phyloP scores from a whole-genome alignment of 1,139 yeast genomes.

The Saccharomyces uvarum region DNA sequence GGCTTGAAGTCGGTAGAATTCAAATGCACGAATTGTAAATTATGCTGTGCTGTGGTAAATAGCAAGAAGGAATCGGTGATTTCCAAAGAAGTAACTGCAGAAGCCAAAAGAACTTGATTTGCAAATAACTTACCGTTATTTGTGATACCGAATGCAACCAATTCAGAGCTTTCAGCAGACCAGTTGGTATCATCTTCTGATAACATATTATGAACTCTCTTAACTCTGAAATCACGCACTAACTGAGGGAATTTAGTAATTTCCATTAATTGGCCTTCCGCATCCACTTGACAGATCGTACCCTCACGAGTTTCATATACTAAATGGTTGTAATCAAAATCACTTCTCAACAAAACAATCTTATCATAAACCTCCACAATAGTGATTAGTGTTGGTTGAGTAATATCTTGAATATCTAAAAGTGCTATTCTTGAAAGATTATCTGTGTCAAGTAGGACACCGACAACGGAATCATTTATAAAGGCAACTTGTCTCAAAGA shows the following conservation, averaged over 20 bases:
- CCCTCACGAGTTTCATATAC: slow-evolving; percentile 63
- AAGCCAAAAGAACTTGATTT: slow-evolving; percentile 52
- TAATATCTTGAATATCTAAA: slow-evolving; percentile 39
- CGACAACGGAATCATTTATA: slow-evolving; percentile 43
- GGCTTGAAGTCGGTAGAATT: slow-evolving; percentile 36
- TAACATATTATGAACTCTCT: slow-evolving; percentile 28
- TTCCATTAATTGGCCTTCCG: slow-evolving; percentile 30
- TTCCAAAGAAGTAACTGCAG: slow-evolving; percentile 76
- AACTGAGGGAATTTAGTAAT: slow-evolving; percentile 58
- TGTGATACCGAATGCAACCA: slow-evolving; percentile 62
- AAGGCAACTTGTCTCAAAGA: slow-evolving; percentile 59
- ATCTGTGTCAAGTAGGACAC: slow-evolving; percentile 49
- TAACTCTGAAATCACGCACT: slow-evolving; percentile 56
- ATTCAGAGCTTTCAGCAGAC: slow-evolving; percentile 28
- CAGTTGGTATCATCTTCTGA: slow-evolving; percentile 28
- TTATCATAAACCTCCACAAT: slow-evolving; percentile 42
- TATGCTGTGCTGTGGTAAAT: slow-evolving; percentile 84
- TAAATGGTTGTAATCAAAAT: slow-evolving; percentile 46
- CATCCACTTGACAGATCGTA: slow-evolving; percentile 40
- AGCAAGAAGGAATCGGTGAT: slow-evolving; percentile 66
- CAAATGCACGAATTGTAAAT: slow-evolving; percentile 75
- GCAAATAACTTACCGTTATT: slow-evolving; percentile 67
- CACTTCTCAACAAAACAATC: slow-evolving; percentile 49
- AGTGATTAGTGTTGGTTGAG: slow-evolving; percentile 38
- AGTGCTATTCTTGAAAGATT: slow-evolving; percentile 44